Percentiles rank a stretch among this genome's conserved stretches.
These are phyloP conservation scores for Fusarium azukiicola DNA, from an alignment of 2,329 filamentous ascomycete species.

Conservation along the genomic window DNA sequence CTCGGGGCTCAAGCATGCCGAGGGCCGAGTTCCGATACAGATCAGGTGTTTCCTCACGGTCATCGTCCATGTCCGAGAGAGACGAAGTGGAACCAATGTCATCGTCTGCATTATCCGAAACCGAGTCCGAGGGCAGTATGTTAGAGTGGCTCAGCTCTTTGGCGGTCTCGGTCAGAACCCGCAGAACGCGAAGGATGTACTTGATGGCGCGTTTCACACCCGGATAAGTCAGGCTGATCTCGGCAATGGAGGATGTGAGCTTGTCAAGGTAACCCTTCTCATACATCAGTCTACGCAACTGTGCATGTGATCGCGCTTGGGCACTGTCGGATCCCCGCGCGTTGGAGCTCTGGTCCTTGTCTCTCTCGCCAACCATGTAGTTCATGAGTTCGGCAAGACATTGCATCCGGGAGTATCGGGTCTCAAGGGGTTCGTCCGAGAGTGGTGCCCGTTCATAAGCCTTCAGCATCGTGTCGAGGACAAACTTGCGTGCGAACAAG, in stretches of 20 bases:
- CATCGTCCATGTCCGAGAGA: constrained; percentile 92
- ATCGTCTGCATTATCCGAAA: constrained; percentile 87
- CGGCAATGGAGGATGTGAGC: constrained; percentile 94
- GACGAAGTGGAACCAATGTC: constrained; percentile 94
- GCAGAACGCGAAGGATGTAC: constrained; percentile 95
- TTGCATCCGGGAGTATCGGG: constrained; percentile 93
- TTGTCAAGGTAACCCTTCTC: constrained; percentile 97
- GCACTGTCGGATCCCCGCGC: constrained; percentile 64
- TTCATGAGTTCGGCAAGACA: constrained; percentile 95
- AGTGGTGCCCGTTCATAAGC: constrained; percentile 93
- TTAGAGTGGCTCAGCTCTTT: constrained; percentile 91
- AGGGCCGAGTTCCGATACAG: constrained; percentile 97
- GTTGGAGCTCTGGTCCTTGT: constrained; percentile 77
- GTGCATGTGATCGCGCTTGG: constrained; percentile 83
- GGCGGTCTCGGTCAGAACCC: constrained; percentile 92
- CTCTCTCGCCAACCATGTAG: constrained; percentile 91
- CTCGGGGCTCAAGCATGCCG: constrained; percentile 93
- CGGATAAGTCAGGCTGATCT: constrained; percentile 97
- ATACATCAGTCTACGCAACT: constrained; percentile 97
- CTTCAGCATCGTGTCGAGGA: constrained; percentile 94
- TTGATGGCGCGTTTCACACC: constrained; percentile 97
- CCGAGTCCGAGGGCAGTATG: constrained; percentile 83
- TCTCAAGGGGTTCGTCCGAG: constrained; percentile 89
- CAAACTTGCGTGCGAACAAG: constrained; percentile 95
- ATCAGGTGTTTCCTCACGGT: constrained; percentile 97